Base-by-base conservation (phyloP, 345 rosid genomes). In the Syzygium jambos region DNA sequence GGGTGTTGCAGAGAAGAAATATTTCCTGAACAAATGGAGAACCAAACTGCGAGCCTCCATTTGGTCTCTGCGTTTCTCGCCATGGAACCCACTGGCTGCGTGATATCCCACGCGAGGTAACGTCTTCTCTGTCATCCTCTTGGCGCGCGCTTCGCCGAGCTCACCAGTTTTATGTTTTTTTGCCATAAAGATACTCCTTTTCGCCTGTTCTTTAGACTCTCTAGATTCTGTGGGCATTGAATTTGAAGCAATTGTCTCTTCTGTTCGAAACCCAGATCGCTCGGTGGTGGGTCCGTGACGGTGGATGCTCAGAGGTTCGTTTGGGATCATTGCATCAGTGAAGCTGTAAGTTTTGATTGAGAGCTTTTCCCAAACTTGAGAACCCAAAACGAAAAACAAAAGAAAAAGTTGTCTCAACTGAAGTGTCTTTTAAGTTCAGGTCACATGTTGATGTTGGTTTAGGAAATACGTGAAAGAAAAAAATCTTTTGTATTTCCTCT, bases 1-100 rank as follows among this genome's bases (percentile, higher is more conserved):
- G 41, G 41, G 22, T 8, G 77, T 29, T 63, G 78, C 77, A 63
- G 77, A 29, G 78, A 29, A 65, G 78, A 65, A 65, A 15, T 15
- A 15, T 2, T 65, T 63, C 15, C 38, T 65, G 78, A 63, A 29
- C 41, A 3, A 63, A 65, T 29, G 78, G 78, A 65, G 78, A 65
- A 29, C 0, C 78, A 29, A 29, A 65, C 41, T 2, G 93, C 90
- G 43, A 77, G 89, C 8, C 94, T 96, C 85, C 92, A 93, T 88
- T 89, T 92, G 11, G 86, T 93, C 84, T 94, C 97, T 9, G 98
- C 96, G 68, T 93, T 93, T 88, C 96, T 95, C 85, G 95, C 98
- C 87, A 92, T 95, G 96, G 98, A 96, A 86, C 93, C 95, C 52
- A 52, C 93, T 15, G 92, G 91, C 41, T 86, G 90, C n/a, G 86